phyloP scores from a whole-genome alignment of 371 early-diverging fungal genomes.

The Haplosporangium sp. region DNA sequence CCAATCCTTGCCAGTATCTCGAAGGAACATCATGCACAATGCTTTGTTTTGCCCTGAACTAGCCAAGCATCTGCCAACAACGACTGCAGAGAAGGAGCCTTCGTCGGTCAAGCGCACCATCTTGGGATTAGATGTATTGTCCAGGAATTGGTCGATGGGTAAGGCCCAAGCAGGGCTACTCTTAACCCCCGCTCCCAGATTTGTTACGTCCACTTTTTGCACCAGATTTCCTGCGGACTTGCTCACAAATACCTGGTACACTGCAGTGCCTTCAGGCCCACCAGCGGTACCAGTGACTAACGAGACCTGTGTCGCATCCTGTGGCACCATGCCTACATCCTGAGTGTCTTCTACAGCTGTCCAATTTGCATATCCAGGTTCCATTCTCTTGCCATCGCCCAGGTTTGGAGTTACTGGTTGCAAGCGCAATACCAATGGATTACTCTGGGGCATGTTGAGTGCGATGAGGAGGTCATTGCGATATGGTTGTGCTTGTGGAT shows the following conservation, averaged over 20 bases:
- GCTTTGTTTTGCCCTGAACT: background rate
- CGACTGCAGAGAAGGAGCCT: background rate
- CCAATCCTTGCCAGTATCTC: too few species aligned
- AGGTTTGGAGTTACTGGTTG: constrained; percentile 2
- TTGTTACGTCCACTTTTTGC: constrained; percentile 6
- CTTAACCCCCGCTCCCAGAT: background rate
- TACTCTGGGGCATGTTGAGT: constrained; percentile 1
- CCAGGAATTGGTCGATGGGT: background rate
- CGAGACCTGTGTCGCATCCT: background rate
- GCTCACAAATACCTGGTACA: constrained; percentile 1
- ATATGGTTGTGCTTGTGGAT: background rate
- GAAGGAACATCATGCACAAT: too few species aligned
- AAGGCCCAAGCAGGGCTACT: too few species aligned
- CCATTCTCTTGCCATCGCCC: background rate
- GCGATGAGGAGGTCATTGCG: constrained; percentile 24
- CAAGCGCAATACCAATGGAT: constrained; percentile 18
- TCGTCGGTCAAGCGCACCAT: constrained; percentile 10
- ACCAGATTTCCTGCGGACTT: background rate
- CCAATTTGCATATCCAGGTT: background rate
- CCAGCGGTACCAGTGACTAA: constrained; percentile 3
- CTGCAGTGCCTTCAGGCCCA: constrained; percentile 11
- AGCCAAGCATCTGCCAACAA: background rate
- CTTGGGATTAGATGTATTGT: background rate
- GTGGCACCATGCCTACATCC: background rate
- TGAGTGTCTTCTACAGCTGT: constrained; percentile 11